These are phyloP conservation scores for Prinsepia uniflora DNA, from an alignment of 306 rosid species.

Conservation along the genomic window DNA sequence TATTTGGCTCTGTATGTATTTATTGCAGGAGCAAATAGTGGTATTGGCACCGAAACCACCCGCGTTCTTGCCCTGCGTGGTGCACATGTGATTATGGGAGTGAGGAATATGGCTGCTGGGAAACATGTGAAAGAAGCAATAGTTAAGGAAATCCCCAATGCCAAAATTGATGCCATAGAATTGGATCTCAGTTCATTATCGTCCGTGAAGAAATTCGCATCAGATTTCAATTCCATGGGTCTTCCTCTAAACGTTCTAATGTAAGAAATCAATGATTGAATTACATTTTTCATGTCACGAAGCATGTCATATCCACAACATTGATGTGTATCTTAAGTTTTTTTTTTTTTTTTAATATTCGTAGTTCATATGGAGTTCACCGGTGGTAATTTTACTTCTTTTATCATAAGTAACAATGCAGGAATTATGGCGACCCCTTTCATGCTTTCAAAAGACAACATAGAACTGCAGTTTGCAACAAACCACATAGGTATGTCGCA, in stretches of 20 bases:
- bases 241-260: slow-evolving; percentile 68
- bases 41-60: slow-evolving; percentile 75
- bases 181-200: slow-evolving; percentile 68
- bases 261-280: slow-evolving; percentile 44
- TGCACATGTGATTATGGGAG: slow-evolving; percentile 74
- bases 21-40: slow-evolving; percentile 72
- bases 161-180: slow-evolving; percentile 74
- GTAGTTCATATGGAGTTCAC: slow-evolving; percentile 8
- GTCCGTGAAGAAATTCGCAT: slow-evolving; percentile 67
- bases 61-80: slow-evolving; percentile 87
- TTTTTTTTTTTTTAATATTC: not conserved
- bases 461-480: slow-evolving; percentile 85
- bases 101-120: slow-evolving; percentile 59
- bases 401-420: slow-evolving; percentile 79
- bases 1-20: slow-evolving; percentile 21
- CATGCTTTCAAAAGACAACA: slow-evolving; percentile 62
- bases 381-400: slow-evolving; percentile 13
- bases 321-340: slow-evolving; percentile 4
- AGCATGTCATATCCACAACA: not conserved
- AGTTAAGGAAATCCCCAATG: slow-evolving; percentile 56
- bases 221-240: slow-evolving; percentile 45
- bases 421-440: slow-evolving; percentile 70
- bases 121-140: slow-evolving; percentile 47
- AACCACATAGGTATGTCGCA: slow-evolving; percentile 60
- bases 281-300: not conserved